Evolutionary conservation across 169 alveolate genomes (phyloP), one percentile per base, ranked within the genome.

Genomic region (Cryptosporidium baileyi): DNA sequence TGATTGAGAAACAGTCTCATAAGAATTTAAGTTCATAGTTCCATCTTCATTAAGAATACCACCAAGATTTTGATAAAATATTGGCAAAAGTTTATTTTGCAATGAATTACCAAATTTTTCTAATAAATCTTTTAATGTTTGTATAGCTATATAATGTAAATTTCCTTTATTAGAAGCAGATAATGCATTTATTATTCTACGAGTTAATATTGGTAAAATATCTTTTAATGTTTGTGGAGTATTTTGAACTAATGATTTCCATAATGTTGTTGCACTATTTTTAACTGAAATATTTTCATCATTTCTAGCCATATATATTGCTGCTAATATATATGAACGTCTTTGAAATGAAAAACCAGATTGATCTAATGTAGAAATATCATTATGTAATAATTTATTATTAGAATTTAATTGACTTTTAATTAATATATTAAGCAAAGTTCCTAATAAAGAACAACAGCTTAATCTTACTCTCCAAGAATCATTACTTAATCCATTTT

Each of bases 211-310:
- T 38, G 93, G 91, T 15, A 90, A 63, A 13, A 90, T 61, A 47
- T 90, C 92, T 63, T 65, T 81, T 19, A 90, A 52, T 6, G 91
- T 85, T n/a, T 89, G 82, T 17, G 95, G 93, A 44, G 93, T 88
- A 82, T 92, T 92, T 36, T 88, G 82, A 41, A 92, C 95, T 5
- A 90, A 38, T 1, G 82, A 67, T 80, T 92, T 92, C 93, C 93
- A 90, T 15, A 88, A 89, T 30, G 61, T 67, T 4, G 82, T 61
- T 17, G 93, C 93, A 11, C 90, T 85, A 59, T 80, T 91, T 49
- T 85, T 82, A 49, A 91, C 95, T 8, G 89, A 85, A 2, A 80
- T 63, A 49, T 38, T 61, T 49, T 82, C 91, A 63, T 91, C 95
- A 41, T 54, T 63, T 59, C 81, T 88, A 28, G 89, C 92, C 60